A percentile compares a stretch with the other conserved stretches of the same genome.
These are phyloP conservation scores for Hanseniaspora hatyaiensis DNA, from an alignment of 805 yeast species.

Conservation along the genomic window DNA sequence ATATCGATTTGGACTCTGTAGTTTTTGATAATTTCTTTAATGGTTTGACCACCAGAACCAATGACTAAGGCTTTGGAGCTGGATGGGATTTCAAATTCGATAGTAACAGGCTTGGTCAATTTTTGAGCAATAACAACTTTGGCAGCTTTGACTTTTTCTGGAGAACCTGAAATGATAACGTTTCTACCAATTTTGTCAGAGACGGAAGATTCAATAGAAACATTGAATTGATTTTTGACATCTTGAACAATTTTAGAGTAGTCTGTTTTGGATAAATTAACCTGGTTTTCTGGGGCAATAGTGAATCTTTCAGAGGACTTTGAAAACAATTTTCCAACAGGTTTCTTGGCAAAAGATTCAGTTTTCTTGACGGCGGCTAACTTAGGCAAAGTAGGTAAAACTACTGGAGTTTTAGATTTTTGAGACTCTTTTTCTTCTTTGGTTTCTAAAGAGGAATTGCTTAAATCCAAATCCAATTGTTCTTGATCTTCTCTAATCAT, in stretches of 20 bases:
- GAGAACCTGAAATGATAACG: conserved; percentile 67
- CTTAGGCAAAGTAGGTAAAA: conserved; percentile 17
- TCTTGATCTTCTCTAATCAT: conserved; percentile 3
- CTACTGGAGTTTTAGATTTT: conserved; percentile 2
- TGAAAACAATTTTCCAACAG: conserved; percentile 38
- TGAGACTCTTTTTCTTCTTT: background rate
- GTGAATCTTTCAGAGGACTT: conserved; percentile 70
- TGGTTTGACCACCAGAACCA: conserved; percentile 74
- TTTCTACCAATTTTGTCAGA: conserved; percentile 64
- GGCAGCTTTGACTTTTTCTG: conserved; percentile 53
- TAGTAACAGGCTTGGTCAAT: conserved; percentile 60
- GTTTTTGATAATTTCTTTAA: conserved; percentile 64
- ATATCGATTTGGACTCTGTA: conserved; percentile 61
- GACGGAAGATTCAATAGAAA: conserved; percentile 71
- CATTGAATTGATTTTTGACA: conserved; percentile 48
- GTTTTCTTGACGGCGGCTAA: background rate
- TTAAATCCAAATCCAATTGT: background rate
- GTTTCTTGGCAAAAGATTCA: conserved; percentile 29
- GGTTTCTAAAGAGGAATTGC: conserved; percentile 11
- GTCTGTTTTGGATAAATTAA: conserved; percentile 51
- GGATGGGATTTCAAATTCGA: conserved; percentile 59
- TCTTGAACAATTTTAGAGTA: conserved; percentile 53
- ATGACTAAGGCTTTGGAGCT: conserved; percentile 65
- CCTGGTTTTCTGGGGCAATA: conserved; percentile 56
- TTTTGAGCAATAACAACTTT: conserved; percentile 64